phyloP scores from a whole-genome alignment of 108 stramenopile genomes.

The Skeletonema marinoi region DNA sequence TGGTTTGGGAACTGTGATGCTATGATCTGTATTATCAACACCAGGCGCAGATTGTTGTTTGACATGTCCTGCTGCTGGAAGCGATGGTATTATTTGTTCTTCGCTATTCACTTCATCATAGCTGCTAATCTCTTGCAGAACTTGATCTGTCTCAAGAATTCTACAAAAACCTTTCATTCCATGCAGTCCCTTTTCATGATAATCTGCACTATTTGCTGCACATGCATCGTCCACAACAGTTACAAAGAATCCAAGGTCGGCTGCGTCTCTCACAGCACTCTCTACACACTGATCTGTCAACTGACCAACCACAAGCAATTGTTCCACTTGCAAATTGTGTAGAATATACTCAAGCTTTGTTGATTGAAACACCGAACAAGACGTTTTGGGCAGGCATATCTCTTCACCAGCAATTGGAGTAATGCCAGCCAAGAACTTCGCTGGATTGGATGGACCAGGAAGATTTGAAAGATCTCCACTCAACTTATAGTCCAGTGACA shows the following conservation, averaged over 20 bases:
- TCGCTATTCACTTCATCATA: conserved; percentile 5
- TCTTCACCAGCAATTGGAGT: conserved; percentile 61
- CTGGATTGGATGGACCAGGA: conserved; percentile 42
- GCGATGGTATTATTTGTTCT: conserved; percentile 4
- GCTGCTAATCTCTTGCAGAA: conserved; percentile 54
- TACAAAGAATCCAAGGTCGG: conserved; percentile 77
- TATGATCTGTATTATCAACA: neutral
- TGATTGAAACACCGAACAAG: conserved; percentile 71
- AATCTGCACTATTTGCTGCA: conserved; percentile 48
- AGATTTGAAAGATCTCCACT: conserved; percentile 60
- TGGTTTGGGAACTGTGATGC: conserved; percentile 6
- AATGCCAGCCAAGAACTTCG: conserved; percentile 42
- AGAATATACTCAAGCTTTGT: conserved; percentile 75
- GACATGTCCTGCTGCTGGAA: neutral
- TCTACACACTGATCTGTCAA: conserved; percentile 84
- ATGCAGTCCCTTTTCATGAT: conserved; percentile 56
- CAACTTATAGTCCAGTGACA: conserved; percentile 73
- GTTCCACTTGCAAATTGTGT: conserved; percentile 63
- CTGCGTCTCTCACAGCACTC: conserved; percentile 76
- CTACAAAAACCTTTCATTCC: conserved; percentile 73
- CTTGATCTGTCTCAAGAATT: conserved; percentile 50
- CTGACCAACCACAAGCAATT: conserved; percentile 72
- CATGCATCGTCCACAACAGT: conserved; percentile 82
- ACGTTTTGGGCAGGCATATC: conserved; percentile 67
- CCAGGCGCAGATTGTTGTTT: neutral